Evolutionary conservation across 2,329 filamentous ascomycete genomes (phyloP), one percentile per base, ranked within the genome.

Genomic region (Xylariales sp.): DNA sequence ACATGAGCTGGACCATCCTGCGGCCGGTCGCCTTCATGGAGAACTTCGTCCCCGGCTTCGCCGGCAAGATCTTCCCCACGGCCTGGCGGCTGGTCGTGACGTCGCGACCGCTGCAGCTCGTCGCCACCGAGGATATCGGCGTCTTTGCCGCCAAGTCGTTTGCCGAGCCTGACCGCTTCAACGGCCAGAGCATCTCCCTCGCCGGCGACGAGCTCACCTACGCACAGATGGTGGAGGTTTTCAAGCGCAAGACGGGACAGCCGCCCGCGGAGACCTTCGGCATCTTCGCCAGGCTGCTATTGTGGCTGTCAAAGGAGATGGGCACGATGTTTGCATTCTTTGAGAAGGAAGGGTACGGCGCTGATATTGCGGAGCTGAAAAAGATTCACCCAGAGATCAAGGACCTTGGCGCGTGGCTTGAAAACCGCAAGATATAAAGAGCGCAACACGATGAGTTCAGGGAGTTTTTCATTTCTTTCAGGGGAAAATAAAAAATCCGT

Each of bases 11-110:
- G 71, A 81, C 76, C 0, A 73, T 84, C 27, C 60, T 84, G 3
- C 69, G 79, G 4, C 80, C 80, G 0, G 71, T 74, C 0, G 75
- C 72, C 2, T 84, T 84, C 59, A 76, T 81, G 63, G 78, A 84
- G 6, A 74, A 74, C 57, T 48, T 65, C 11, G 48, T 42, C 2
- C 57, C 60, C 5, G 58, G 53, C 4, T 54, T 65, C 36, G 38
- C 49, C 5, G 61, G 55, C 34, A 56, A 57, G 34, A 51, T 65
- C n/a, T 65, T 65, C 49, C 15, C 61, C 38, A 49, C 61, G 2
- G 56, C 56, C 5, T 32, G 62, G 37, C 46, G 52, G 38, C 29
- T 62, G 6, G 54, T 49, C 2, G 34, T 49, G 16, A 37, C 50
- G 20, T 66, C 59, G 44, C 49, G 54, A 6, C n/a, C n/a, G n/a